These are phyloP conservation scores for Cucurbita maxima DNA, from an alignment of 306 rosid genomes.

Conservation along the genomic window DNA sequence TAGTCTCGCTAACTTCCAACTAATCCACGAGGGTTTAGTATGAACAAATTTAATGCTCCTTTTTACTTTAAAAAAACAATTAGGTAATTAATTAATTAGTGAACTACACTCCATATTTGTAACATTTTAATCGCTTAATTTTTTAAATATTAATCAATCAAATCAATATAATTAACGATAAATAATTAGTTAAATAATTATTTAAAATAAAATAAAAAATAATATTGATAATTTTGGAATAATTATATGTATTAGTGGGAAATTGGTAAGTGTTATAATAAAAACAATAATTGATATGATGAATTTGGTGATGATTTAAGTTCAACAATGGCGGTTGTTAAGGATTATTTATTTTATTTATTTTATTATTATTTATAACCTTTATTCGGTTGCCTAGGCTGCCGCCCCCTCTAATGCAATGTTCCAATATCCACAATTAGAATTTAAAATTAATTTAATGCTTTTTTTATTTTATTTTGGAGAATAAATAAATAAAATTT, in stretches of 20 bases:
- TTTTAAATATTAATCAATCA: too few relatives aligned
- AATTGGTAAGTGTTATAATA: neutral
- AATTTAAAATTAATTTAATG: too few relatives aligned
- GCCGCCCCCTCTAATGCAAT: neutral
- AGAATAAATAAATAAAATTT: too few relatives aligned
- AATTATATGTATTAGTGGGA: neutral
- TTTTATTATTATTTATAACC: neutral
- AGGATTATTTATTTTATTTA: neutral
- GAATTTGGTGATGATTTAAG: neutral
- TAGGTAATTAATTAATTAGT: too few relatives aligned
- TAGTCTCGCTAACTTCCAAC: neutral
- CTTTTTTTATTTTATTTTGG: neutral
- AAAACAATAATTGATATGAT: neutral
- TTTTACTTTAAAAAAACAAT: too few relatives aligned
- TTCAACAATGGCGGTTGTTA: conserved; percentile 3
- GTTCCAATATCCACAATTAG: neutral
- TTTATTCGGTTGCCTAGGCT: neutral
- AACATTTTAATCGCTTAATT: too few relatives aligned
- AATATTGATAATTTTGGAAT: neutral
- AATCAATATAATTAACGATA: too few relatives aligned
- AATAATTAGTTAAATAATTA: too few relatives aligned
- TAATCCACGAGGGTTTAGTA: neutral
- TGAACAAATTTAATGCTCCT: neutral
- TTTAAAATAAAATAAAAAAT: neutral
- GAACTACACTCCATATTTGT: too few relatives aligned